A percentile compares a stretch with the other conserved stretches of the same genome.
Evolutionary conservation across 345 rosid genomes (phyloP).

Genomic region (Euphorbia pulcherrima): DNA sequence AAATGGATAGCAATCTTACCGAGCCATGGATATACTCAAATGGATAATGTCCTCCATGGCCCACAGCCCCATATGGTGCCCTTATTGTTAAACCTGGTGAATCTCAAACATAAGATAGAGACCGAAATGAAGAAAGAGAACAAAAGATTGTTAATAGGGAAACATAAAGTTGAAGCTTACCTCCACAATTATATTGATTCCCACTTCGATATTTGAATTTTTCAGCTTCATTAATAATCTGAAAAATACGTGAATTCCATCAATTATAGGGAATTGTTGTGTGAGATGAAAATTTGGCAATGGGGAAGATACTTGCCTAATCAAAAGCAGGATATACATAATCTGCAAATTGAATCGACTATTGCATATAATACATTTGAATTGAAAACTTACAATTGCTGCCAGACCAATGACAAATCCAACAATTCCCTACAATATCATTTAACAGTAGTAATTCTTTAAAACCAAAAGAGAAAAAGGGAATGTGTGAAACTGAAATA

Average conservation of each 20-base stretch:
- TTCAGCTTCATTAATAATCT: conserved; percentile 96
- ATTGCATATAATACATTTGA: not conserved
- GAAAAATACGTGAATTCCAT: conserved; percentile 16
- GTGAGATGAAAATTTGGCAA: not conserved
- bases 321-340: conserved; percentile 93
- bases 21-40: too few relatives aligned
- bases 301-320: conserved; percentile 45
- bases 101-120: too few relatives aligned
- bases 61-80: conserved; percentile 83
- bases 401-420: conserved; percentile 94
- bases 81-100: conserved; percentile 83
- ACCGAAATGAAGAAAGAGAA: too few relatives aligned
- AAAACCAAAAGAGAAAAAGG: not conserved
- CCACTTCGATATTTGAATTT: conserved; percentile 95
- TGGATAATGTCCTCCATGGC: conserved; percentile 94
- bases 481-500: not conserved
- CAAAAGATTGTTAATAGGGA: conserved; percentile 44
- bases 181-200: conserved; percentile 85
- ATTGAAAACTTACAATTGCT: conserved; percentile 63
- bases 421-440: conserved; percentile 63
- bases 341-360: conserved; percentile 79
- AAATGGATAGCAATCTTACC: too few relatives aligned
- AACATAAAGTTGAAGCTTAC: conserved; percentile 28
- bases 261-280: conserved; percentile 11
- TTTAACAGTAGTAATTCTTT: not conserved